Base-by-base conservation (phyloP, 208 protist genomes). In the Endotrypanum monterogeii region DNA sequence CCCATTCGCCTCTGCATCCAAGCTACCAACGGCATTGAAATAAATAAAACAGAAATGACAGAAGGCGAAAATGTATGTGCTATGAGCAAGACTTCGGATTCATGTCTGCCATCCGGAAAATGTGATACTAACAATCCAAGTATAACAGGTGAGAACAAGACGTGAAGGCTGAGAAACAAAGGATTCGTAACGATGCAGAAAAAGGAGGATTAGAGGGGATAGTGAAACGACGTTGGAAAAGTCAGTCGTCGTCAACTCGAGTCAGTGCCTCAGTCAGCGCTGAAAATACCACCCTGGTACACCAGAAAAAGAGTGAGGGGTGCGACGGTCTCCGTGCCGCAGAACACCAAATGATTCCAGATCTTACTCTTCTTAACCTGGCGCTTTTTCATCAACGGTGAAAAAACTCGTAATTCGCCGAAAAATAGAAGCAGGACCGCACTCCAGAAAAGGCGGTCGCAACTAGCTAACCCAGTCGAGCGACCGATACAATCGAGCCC, bases 401-500 rank as follows among this genome's bases (percentile, higher is more conserved):
- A 48, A 65, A 65, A 44, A 23, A 18, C 35, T 48, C 28, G 54
- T 37, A 23, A 65, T 30, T 65, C 20, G 8, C 35, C 14, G 7
- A 44, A 65, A 44, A 65, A 37, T 23, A n/a, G 60, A 65, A 46
- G 60, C 32, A 18, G 8, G 20, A 25, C 18, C 8, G 32, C 60
- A 12, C 60, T 25, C 23, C 20, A 35, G 46, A 23, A 65, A 63
- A 12, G n/a, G 51, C 32, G 11, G 18, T 30, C 9, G 7, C 35
- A 32, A 18, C 48, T 23, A 20, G 16, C 73, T 61, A 76, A 3
- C 39, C 30, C 55, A 81, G 48, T 28, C 76, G 76, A 37, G 66
- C 70, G 25, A 94, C 71, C 63, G 83, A 76, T 37, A 83, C 83
- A 35, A 97, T 82, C 28, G 84, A 91, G 28, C 93, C 93, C 55